These are phyloP conservation scores for Monarda citriodora DNA, from an alignment of 305 asterid genomes.

Conservation along the genomic window DNA sequence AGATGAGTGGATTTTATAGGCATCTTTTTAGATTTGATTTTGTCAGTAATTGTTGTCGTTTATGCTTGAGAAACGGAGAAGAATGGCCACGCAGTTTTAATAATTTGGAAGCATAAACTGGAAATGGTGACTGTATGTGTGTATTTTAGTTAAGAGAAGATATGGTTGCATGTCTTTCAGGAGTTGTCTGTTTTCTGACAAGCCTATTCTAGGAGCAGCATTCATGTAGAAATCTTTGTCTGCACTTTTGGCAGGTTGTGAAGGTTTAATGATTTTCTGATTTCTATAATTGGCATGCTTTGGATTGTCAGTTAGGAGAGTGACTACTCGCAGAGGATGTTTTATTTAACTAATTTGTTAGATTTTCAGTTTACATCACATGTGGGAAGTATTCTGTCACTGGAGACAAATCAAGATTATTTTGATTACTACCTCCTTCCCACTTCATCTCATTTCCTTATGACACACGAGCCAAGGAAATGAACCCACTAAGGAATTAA, in stretches of 20 bases:
- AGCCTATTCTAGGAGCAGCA: constrained; percentile 13
- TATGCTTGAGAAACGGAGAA: constrained; percentile 16
- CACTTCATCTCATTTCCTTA: too few relatives aligned
- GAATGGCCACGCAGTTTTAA: constrained; percentile 18
- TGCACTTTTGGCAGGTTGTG: constrained; percentile 11
- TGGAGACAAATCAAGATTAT: too few relatives aligned
- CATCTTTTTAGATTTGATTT: constrained; percentile 18
- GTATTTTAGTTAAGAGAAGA: constrained; percentile 1
- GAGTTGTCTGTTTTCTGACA: constrained; percentile 17
- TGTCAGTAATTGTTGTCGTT: constrained; percentile 19
- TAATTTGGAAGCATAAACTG: background rate
- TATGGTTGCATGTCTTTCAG: constrained; percentile 12
- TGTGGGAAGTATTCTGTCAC: too few relatives aligned
- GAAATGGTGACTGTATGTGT: background rate
- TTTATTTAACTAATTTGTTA: too few relatives aligned
- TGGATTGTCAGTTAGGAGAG: background rate
- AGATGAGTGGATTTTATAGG: constrained; percentile 23
- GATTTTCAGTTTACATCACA: too few relatives aligned
- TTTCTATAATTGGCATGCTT: constrained; percentile 9
- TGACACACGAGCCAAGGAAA: too few relatives aligned
- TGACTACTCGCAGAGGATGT: too few relatives aligned
- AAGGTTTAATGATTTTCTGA: background rate
- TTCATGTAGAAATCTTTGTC: constrained; percentile 19
- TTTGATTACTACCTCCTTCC: too few relatives aligned
- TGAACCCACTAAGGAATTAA: too few relatives aligned